Evolutionary conservation across 2,329 filamentous ascomycete species (phyloP).

Genomic region (Venturia asperata): DNA sequence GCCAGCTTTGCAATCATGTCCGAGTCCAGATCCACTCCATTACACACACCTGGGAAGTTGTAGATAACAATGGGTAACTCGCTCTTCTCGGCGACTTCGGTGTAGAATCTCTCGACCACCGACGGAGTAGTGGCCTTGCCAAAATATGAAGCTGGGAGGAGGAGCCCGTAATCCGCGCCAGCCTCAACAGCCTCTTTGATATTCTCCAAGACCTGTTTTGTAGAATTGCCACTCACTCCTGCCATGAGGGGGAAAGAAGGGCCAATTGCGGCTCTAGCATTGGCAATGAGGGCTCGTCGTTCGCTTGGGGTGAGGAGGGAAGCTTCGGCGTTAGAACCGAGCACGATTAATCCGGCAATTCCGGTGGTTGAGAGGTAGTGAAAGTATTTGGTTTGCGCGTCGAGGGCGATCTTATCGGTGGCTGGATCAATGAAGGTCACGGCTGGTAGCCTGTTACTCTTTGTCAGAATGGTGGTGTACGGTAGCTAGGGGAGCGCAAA

Average conservation of each 20-base stretch:
- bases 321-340: conserved; percentile 43
- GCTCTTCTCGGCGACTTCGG: conserved; percentile 49
- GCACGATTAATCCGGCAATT: conserved; percentile 40
- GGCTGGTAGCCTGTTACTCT: conserved; percentile 28
- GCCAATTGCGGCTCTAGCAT: conserved; percentile 37
- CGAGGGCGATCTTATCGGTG: conserved; percentile 36
- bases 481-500: background rate
- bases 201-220: conserved; percentile 38
- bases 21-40: conserved; percentile 61
- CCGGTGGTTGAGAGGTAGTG: conserved; percentile 37
- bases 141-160: conserved; percentile 42
- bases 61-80: conserved; percentile 62
- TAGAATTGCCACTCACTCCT: conserved; percentile 38
- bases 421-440: conserved; percentile 41
- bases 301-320: conserved; percentile 41
- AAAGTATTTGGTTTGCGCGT: conserved; percentile 39
- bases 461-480: background rate
- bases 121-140: conserved; percentile 37
- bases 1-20: conserved; percentile 55
- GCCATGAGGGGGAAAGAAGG: conserved; percentile 39
- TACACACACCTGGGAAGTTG: conserved; percentile 63
- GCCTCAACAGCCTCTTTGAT: conserved; percentile 37
- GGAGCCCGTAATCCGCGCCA: conserved; percentile 38
- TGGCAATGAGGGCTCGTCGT: conserved; percentile 33
- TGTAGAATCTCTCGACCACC: conserved; percentile 38